Evolutionary conservation across 176 grass and related monocot species (phyloP), one percentile per base, ranked within the genome.

Genomic region (Poa pratensis): DNA sequence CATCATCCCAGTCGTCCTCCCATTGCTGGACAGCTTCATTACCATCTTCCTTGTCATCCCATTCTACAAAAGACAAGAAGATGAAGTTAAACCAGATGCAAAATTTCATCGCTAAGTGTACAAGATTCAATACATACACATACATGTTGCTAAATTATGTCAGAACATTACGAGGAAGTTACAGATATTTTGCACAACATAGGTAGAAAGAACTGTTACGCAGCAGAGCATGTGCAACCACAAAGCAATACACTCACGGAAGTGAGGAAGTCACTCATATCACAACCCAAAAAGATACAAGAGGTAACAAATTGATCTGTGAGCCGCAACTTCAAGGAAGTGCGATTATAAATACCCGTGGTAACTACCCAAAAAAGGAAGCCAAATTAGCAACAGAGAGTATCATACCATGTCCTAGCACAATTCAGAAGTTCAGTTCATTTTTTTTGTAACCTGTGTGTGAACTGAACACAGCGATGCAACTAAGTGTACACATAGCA

Each of bases 1-100:
- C 94, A 0, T 96, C 94, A 30, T 96, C 94, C 94, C 94, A 96
- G 61, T 96, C 94, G 27, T 96, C 94, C 86, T 96, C 91, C 94
- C 94, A 96, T 85, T 96, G 94, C 86, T 96, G 94, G 76, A 91
- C 81, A 0, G 52, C 86, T 89, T 96, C 94, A 48, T 85, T 85
- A 28, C 91, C 94, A 63, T 92, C 93, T 80, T 95, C 94, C 77
- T 96, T 93, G 60, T 96, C 94, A 87, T 96, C 94, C 94, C 94
- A 96, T 64, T 96, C 94, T 96, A 63, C 51, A 86, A 55, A 69
- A 48, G 45, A 51, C 7, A 89, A n/a, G 35, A 80, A 57, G 17
- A 26, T 43, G 15, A 0, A 14, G 82, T 52, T 65, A 23, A 37
- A 64, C 42, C 20, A 39, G 13, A 19, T 24, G 20, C 42, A 37